phyloP scores from a whole-genome alignment of 2,329 filamentous ascomycete species.

The Penicillium sclerotigenum region DNA sequence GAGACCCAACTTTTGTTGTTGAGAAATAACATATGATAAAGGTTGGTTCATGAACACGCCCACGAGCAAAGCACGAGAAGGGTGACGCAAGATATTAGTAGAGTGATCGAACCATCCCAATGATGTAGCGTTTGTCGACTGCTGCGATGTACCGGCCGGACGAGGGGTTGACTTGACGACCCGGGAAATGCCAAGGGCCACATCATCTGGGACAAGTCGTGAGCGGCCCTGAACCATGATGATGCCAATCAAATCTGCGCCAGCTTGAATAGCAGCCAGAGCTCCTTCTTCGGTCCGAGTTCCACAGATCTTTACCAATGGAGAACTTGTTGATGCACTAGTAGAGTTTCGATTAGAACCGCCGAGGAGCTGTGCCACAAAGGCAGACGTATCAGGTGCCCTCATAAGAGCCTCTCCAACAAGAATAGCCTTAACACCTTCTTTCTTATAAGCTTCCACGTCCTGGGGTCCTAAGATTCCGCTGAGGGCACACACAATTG shows the following conservation, averaged over 20 bases:
- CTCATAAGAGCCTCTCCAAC: slow-evolving; percentile 97
- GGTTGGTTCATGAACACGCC: slow-evolving; percentile 94
- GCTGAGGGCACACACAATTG: slow-evolving; percentile 88
- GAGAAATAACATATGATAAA: slow-evolving; percentile 73
- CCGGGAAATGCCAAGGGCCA: slow-evolving; percentile 75
- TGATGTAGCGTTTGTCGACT: slow-evolving; percentile 26
- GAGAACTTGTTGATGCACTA: slow-evolving; percentile 32
- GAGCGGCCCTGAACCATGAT: slow-evolving; percentile 80
- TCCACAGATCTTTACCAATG: slow-evolving; percentile 92
- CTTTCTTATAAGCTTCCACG: slow-evolving; percentile 79
- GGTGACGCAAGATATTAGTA: slow-evolving; percentile 47
- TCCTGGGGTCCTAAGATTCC: slow-evolving; percentile 88
- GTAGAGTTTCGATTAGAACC: slow-evolving; percentile 34
- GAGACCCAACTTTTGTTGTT: slow-evolving; percentile 71
- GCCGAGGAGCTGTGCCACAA: slow-evolving; percentile 81
- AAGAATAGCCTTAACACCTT: slow-evolving; percentile 87
- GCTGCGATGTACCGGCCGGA: slow-evolving; percentile 19
- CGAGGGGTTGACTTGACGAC: slow-evolving; percentile 60
- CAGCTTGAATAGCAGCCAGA: slow-evolving; percentile 73
- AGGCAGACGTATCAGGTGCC: slow-evolving; percentile 73
- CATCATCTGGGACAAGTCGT: slow-evolving; percentile 74
- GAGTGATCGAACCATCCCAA: slow-evolving; percentile 69
- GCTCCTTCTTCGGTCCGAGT: slow-evolving; percentile 81
- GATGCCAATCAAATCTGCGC: slow-evolving; percentile 89
- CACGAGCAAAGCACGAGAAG: slow-evolving; percentile 70